Evolutionary conservation across 805 yeast genomes (phyloP), one percentile per base, ranked within the genome.

Genomic region (Cyberlindnera americana): DNA sequence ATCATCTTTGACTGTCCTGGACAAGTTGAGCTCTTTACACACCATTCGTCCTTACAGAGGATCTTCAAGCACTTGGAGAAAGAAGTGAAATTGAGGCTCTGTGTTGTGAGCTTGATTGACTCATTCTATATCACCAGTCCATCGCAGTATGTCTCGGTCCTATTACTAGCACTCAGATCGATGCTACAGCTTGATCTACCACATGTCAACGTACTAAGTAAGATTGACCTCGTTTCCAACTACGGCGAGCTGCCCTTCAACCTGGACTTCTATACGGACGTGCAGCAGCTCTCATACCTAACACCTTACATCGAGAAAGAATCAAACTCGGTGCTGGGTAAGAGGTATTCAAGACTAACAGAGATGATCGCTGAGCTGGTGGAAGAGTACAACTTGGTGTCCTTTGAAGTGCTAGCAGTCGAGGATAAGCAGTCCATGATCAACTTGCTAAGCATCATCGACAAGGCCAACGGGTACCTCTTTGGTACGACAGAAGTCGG

Each of bases 391-490:
- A 84, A 88, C 31, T 67, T 93, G 39, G 95, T 93, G 0, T 79
- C 85, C 4, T 93, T 84, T 57, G 95, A 88, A 53, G 99, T 93
- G 1, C 63, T 93, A 30, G 77, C 95, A 0, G 83, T 93, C 4
- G 98, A 93, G 54, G 95, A 93, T 60, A 93, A 93, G 56, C 78
- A 80, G 44, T 79, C 93, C 23, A 93, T 93, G 98, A 90, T 93
- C 22, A 73, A 82, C 36, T 62, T 93, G 26, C 70, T 93, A 31
- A 71, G 83, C 13, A 69, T 77, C 2, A 77, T 93, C 9, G 99
- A 93, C 57, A 90, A 85, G 57, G 91, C 97, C 3, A 86, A 83
- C 52, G 99, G 99, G 0, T 93, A 93, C 58, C 74, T 85, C 50
- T 88, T 87, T 66, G 99, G 99, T 0, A 70, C 90, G 1, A 85